phyloP scores from a whole-genome alignment of 1,284 basidiomycete species.

The Tilletia horrida region DNA sequence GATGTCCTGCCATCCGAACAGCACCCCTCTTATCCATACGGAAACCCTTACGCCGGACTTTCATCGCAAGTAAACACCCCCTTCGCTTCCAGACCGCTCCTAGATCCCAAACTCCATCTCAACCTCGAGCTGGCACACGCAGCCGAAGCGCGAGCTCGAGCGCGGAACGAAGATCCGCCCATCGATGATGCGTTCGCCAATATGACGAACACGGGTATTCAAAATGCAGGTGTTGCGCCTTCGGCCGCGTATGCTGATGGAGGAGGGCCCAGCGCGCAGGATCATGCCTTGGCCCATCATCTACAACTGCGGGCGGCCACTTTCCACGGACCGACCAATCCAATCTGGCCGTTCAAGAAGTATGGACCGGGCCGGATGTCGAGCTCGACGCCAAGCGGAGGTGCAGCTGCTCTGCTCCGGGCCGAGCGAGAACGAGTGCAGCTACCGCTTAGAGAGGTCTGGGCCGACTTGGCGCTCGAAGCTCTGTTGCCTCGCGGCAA shows the following conservation, averaged over 20 bases:
- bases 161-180: neutral
- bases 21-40: constrained; percentile 46
- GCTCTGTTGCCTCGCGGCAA: constrained; percentile 29
- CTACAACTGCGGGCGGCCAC: constrained; percentile 24
- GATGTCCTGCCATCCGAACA: constrained; percentile 46
- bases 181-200: constrained; percentile 20
- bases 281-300: constrained; percentile 24
- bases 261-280: constrained; percentile 18
- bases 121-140: constrained; percentile 20
- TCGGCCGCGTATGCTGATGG: constrained; percentile 15
- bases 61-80: constrained; percentile 24
- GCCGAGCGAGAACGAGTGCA: constrained; percentile 29
- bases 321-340: constrained; percentile 26
- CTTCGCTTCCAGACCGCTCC: constrained; percentile 26
- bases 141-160: constrained; percentile 9
- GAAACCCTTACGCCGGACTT: constrained; percentile 29
- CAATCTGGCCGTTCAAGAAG: constrained; percentile 37
- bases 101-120: constrained; percentile 25
- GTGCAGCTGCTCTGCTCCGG: constrained; percentile 29
- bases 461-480: constrained; percentile 45
- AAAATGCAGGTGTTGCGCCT: constrained; percentile 2
- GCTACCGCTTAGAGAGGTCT: constrained; percentile 32
- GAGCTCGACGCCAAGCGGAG: constrained; percentile 23
- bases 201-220: constrained; percentile 18
- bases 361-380: constrained; percentile 37